Evolutionary conservation across 1,284 basidiomycete genomes (phyloP).

Genomic region (Cutaneotrichosporon cyanovorans): DNA sequence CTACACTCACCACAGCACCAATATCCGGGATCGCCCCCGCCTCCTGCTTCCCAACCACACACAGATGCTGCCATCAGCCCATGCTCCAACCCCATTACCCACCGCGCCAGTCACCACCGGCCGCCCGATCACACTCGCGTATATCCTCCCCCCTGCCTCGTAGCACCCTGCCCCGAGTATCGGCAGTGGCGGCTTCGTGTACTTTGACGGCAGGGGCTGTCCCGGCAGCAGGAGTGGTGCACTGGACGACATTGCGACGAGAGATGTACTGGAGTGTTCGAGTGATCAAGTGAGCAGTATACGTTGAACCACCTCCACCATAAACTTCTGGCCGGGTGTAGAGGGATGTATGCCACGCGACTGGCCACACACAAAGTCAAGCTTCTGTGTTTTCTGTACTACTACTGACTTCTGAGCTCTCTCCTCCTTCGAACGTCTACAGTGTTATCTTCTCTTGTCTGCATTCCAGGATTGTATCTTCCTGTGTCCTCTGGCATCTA

Average conservation of each 20-base stretch:
- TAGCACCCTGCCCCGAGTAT: constrained; percentile 66
- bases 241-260: not conserved
- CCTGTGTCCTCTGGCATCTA: too few species aligned
- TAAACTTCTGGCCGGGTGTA: too few species aligned
- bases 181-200: constrained; percentile 51
- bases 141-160: constrained; percentile 55
- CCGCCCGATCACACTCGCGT: constrained; percentile 66
- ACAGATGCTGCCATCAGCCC: constrained; percentile 10
- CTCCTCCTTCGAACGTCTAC: too few species aligned
- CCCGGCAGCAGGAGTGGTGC: constrained; percentile 59
- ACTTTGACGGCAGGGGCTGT: constrained; percentile 62
- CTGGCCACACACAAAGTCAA: too few species aligned
- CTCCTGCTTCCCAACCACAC: constrained; percentile 41
- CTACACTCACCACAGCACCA: constrained; percentile 37
- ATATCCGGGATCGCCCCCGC: constrained; percentile 44
- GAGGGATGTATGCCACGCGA: too few species aligned
- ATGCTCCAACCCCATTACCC: too few species aligned
- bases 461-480: too few species aligned
- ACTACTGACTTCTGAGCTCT: too few species aligned
- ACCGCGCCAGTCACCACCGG: constrained; percentile 34
- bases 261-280: not conserved
- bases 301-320: constrained; percentile 6
- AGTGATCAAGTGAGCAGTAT: not conserved
- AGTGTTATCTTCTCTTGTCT: too few species aligned
- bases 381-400: too few species aligned